A percentile compares a stretch with the other conserved stretches of the same genome.
phyloP scores from a whole-genome alignment of 352 stramenopile species.

The Phytophthora pinifolia region DNA sequence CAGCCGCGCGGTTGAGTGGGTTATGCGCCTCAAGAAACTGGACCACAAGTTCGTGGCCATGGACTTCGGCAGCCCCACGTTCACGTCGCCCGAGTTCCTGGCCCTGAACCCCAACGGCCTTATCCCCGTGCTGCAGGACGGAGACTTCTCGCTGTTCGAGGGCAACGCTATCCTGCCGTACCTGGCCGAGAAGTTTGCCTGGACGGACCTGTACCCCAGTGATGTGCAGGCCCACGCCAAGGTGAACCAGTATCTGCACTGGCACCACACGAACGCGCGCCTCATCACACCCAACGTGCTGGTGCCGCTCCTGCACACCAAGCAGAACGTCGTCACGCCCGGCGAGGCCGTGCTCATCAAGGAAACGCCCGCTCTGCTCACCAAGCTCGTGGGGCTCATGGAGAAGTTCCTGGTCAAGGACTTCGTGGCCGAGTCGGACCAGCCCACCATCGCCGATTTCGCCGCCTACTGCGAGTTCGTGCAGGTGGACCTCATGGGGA shows the following conservation, averaged over 20 bases:
- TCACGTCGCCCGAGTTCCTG: constrained; percentile 42
- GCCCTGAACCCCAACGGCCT: constrained; percentile 39
- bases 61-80: constrained; percentile 33
- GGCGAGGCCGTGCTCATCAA: constrained; percentile 30
- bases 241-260: constrained; percentile 73
- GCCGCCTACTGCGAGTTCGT: constrained; percentile 45
- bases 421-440: constrained; percentile 38
- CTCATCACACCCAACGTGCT: constrained; percentile 49
- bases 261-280: constrained; percentile 68
- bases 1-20: constrained; percentile 34
- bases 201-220: constrained; percentile 54
- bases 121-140: constrained; percentile 43
- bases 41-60: constrained; percentile 37
- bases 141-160: constrained; percentile 45
- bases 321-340: constrained; percentile 26
- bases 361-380: constrained; percentile 27
- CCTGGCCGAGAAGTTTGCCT: constrained; percentile 51
- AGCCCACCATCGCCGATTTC: constrained; percentile 36
- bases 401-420: constrained; percentile 51
- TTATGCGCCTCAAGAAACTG: constrained; percentile 39
- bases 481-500: constrained; percentile 41
- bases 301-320: constrained; percentile 38
- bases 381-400: constrained; percentile 36
- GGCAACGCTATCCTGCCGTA: constrained; percentile 59
- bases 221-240: constrained; percentile 56